phyloP scores from a whole-genome alignment of 345 rosid genomes.

The Rhizophora apiculata region DNA sequence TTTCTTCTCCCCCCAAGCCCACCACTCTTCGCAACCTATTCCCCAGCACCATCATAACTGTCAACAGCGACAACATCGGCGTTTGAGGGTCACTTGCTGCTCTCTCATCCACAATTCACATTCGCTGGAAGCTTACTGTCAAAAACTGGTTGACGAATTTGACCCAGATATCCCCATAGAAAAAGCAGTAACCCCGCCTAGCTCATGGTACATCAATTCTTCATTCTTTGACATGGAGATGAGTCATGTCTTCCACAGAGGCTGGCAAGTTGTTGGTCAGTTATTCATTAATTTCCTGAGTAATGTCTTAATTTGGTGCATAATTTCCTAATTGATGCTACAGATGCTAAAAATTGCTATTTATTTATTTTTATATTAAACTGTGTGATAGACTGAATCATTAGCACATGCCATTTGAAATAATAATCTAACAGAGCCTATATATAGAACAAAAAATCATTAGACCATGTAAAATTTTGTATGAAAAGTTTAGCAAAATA shows the following conservation, averaged over 20 bases:
- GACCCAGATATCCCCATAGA: constrained; percentile 63
- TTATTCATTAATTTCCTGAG: neutral
- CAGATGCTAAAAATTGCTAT: no score
- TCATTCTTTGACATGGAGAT: constrained; percentile 56
- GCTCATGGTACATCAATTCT: constrained; percentile 80
- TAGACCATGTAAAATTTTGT: no score
- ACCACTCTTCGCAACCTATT: neutral
- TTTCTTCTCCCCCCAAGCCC: no score
- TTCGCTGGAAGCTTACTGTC: neutral
- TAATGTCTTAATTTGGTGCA: no score
- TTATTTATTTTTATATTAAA: no score
- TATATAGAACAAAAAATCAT: no score
- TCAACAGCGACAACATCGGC: neutral
- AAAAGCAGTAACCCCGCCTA: constrained; percentile 72
- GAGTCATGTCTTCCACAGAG: constrained; percentile 63
- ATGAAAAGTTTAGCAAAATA: no score
- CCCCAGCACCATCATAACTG: neutral
- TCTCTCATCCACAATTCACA: neutral
- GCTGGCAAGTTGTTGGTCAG: constrained; percentile 89
- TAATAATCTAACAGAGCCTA: no score
- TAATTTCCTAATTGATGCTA: no score
- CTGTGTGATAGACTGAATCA: no score
- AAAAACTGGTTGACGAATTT: constrained; percentile 43
- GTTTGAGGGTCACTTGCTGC: neutral
- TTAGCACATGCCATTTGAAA: no score